These are phyloP conservation scores for Rhodotorula paludigena DNA, from an alignment of 768 basidiomycete genomes.

Conservation along the genomic window DNA sequence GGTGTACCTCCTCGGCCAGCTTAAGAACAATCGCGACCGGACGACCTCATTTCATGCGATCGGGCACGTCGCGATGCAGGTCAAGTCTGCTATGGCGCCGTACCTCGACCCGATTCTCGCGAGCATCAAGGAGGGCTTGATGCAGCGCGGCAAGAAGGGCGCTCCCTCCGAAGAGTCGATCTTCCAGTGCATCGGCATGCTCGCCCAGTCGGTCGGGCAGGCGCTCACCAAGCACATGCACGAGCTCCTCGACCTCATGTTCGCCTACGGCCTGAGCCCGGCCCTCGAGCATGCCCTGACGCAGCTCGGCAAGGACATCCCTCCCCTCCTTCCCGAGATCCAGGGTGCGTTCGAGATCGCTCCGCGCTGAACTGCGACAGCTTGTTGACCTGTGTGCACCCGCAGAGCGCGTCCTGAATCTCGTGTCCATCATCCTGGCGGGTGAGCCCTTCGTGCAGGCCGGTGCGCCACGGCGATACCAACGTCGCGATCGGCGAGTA, in stretches of 20 bases:
- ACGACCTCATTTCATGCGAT: constrained; percentile 92
- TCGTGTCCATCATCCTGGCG: constrained; percentile 71
- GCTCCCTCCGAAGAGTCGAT: constrained; percentile 86
- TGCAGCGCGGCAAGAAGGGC: constrained; percentile 59
- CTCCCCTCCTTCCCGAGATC: constrained; percentile 81
- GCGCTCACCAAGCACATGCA: constrained; percentile 92
- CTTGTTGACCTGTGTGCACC: neutral
- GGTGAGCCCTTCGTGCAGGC: constrained; percentile 82
- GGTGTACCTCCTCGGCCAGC: constrained; percentile 78
- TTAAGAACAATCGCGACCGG: constrained; percentile 76
- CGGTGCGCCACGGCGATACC: constrained; percentile 65
- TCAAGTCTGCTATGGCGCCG: constrained; percentile 89
- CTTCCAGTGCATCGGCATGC: constrained; percentile 95
- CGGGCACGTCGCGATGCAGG: constrained; percentile 85
- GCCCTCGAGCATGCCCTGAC: constrained; percentile 76
- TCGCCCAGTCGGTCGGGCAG: constrained; percentile 88
- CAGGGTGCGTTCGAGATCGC: constrained; percentile 59
- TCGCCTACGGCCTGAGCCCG: constrained; percentile 86
- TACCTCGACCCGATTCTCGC: constrained; percentile 87
- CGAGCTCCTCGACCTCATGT: constrained; percentile 94
- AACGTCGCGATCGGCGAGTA: constrained; percentile 18
- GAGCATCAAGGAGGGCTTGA: constrained; percentile 82
- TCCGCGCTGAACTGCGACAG: neutral
- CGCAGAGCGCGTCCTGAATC: constrained; percentile 79
- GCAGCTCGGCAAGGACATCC: constrained; percentile 78